These are phyloP conservation scores for Spathaspora arborariae DNA, from an alignment of 805 yeast species.

Conservation along the genomic window DNA sequence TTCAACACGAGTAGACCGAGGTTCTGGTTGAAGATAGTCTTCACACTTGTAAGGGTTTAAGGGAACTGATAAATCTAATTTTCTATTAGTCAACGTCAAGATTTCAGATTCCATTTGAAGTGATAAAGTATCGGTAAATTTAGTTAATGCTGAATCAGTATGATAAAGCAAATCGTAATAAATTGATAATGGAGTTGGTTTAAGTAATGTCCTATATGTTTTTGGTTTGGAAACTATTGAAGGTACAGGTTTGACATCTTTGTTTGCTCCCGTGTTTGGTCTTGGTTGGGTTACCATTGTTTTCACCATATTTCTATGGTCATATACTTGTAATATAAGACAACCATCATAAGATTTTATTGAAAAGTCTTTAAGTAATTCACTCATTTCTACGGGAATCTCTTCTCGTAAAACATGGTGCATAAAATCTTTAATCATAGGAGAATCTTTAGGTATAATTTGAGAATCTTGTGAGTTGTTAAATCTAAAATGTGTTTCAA, in stretches of 20 bases:
- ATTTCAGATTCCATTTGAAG: constrained; percentile 87
- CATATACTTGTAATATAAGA: constrained; percentile 78
- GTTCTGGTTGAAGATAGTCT: constrained; percentile 46
- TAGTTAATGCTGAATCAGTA: constrained; percentile 69
- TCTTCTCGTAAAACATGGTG: constrained; percentile 75
- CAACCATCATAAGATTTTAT: constrained; percentile 87
- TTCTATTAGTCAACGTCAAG: constrained; percentile 71
- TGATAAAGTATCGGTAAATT: constrained; percentile 76
- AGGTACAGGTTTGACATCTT: constrained; percentile 7
- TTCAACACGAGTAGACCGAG: constrained; percentile 44
- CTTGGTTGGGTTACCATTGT: constrained; percentile 7
- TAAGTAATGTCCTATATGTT: constrained; percentile 70
- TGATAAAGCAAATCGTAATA: constrained; percentile 84
- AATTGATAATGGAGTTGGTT: constrained; percentile 75
- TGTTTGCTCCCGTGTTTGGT: constrained; percentile 4
- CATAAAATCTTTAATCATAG: constrained; percentile 74
- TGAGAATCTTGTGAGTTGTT: constrained; percentile 84
- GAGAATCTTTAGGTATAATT: constrained; percentile 69
- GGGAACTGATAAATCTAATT: constrained; percentile 70
- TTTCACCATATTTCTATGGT: constrained; percentile 60
- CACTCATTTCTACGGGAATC: constrained; percentile 86
- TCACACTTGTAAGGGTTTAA: constrained; percentile 59
- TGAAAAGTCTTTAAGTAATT: constrained; percentile 83
- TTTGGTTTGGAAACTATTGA: constrained; percentile 48
- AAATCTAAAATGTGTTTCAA: constrained; percentile 86